Conservation (phyloP, 2,329 filamentous ascomycete genomes). For the Penicillium sp. region DNA sequence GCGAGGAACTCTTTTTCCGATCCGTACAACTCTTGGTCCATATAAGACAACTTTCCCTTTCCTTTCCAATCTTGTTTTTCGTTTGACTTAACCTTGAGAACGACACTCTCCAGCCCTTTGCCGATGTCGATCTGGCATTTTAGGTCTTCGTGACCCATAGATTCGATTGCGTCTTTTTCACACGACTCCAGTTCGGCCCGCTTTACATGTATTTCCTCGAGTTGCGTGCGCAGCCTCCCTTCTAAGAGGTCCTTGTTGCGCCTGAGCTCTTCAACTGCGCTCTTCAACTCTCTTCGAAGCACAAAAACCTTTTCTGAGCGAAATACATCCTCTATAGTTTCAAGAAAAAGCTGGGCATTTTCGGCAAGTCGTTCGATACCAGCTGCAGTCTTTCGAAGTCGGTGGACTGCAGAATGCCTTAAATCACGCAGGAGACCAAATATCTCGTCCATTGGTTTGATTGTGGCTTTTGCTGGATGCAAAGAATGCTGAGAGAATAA, state of each 20-base stretch:
- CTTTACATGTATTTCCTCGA: neutral
- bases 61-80: no score
- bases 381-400: slow-evolving; percentile 9
- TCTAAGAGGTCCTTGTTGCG: neutral
- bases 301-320: neutral
- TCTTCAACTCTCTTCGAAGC: neutral
- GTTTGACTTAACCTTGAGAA: no score
- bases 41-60: no score
- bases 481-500: neutral
- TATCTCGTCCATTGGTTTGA: neutral
- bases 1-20: no score
- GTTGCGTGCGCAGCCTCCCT: neutral
- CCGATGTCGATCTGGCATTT: no score
- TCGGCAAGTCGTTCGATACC: slow-evolving; percentile 8
- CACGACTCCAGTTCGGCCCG: no score
- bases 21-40: no score
- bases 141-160: no score
- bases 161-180: no score
- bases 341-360: slow-evolving; percentile 8
- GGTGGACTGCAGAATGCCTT: slow-evolving; percentile 6
- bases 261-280: neutral
- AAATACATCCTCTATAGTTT: slow-evolving; percentile 1
- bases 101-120: no score
- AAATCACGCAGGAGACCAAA: neutral
- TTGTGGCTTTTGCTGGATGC: neutral